Percentiles rank a stretch among this genome's conserved stretches.
These are phyloP conservation scores for Brassica napus DNA, from an alignment of 345 rosid genomes.

Conservation along the genomic window Da-Ae NC_063446.1:3613001-3613500, in stretches of 20 bases:
- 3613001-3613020: slow-evolving; percentile 82
- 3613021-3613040: slow-evolving; percentile 88
- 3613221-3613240: slow-evolving; percentile 74
- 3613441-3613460: slow-evolving; percentile 60
- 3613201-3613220: slow-evolving; percentile 65
- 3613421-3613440: slow-evolving; percentile 81
- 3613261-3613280: slow-evolving; percentile 59
- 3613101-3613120: neutral
- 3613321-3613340: slow-evolving; percentile 15
- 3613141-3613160: slow-evolving; percentile 88
- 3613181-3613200: slow-evolving; percentile 71
- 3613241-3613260: slow-evolving; percentile 86
- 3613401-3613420: slow-evolving; percentile 63
- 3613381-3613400: slow-evolving; percentile 90
- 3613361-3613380: slow-evolving; percentile 48
- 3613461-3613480: slow-evolving; percentile 78
- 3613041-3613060: neutral
- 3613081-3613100: neutral
- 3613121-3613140: slow-evolving; percentile 82
- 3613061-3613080: neutral
- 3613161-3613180: slow-evolving; percentile 60
- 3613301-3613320: slow-evolving; percentile 17
- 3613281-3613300: slow-evolving; percentile 43
- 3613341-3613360: slow-evolving; percentile 1
- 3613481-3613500: slow-evolving; percentile 71